Conservation (phyloP, 2,329 filamentous ascomycete species). For the Trichoderma sp. region DNA sequence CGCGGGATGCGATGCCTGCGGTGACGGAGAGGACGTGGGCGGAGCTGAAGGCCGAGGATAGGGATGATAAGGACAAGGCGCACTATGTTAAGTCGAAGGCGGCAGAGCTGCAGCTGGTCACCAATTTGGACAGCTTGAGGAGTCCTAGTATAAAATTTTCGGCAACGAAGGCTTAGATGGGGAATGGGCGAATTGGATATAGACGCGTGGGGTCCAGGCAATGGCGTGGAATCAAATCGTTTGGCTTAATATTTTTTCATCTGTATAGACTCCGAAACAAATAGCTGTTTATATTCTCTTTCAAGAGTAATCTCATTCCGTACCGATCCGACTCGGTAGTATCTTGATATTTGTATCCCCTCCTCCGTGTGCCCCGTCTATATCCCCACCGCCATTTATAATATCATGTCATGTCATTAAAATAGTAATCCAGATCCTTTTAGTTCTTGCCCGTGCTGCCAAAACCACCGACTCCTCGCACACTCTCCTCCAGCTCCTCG, state of each 20-base stretch:
- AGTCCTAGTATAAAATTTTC: conserved; percentile 66
- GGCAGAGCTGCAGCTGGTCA: conserved; percentile 82
- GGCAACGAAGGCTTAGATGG: conserved; percentile 51
- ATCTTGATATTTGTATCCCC: neutral
- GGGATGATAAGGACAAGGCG: conserved; percentile 55
- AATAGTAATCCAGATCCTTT: neutral
- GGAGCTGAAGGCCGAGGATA: conserved; percentile 47
- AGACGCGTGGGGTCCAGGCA: neutral
- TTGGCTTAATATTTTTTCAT: neutral
- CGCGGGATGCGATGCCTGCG: conserved; percentile 63
- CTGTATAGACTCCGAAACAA: conserved; percentile 2
- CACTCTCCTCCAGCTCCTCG: conserved; percentile 83
- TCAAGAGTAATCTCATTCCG: neutral
- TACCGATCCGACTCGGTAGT: neutral
- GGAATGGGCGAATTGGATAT: neutral
- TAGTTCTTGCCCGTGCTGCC: conserved; percentile 71
- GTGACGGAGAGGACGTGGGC: conserved; percentile 49
- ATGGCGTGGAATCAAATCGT: conserved; percentile 7
- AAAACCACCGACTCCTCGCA: conserved; percentile 86
- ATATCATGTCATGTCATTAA: neutral
- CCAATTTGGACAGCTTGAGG: conserved; percentile 69
- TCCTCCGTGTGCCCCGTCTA: neutral
- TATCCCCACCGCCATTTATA: neutral
- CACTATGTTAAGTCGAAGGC: conserved; percentile 76
- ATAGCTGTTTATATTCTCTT: neutral